Base-by-base conservation (phyloP, 2,329 filamentous ascomycete species). In the Penicillium sp. region DNA sequence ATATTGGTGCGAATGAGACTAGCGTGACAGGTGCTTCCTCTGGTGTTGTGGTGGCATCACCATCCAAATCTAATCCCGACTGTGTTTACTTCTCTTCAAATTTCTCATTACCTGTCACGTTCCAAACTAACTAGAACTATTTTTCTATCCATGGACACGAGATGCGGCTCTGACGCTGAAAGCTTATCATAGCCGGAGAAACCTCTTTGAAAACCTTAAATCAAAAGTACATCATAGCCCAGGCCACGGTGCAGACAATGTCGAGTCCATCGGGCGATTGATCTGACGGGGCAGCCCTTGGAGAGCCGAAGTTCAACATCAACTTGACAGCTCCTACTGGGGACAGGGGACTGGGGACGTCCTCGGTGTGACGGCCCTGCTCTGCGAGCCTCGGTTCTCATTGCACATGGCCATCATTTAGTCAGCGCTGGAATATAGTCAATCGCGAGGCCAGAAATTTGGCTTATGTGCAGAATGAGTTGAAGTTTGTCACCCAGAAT, bases 361-460 rank as follows among this genome's bases (percentile, higher is more conserved):
- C 89, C 89, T 10, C 89, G 93, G 70, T 80, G 86, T 38, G 89
- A 94, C 70, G 89, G 89, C 0, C 89, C 89, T 18, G 83, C 89
- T 23, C 80, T 93, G 41, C 81, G 90, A 42, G 88, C 88, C 2
- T 89, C 84, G 42, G 83, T 89, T 2, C 72, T 93, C 62, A 86
- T 88, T 51, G 78, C 79, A 0, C 93, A 56, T 29, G 44, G 50
- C 18, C 53, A 56, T 16, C 18, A 53, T n/a, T 45, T 56, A n/a
- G 23, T 56, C 24, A 31, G 43, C 7, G 16, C 33, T 7, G 53
- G 50, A n/a, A 49, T 53, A 16, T 12, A 53, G 21, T 53, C 50
- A 4, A 44, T 47, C 7, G 53, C 44, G 21, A 45, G 36, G 29
- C 24, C 47, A 2, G 47, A 56, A 33, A 56, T 56, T 10, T 56